phyloP scores from a whole-genome alignment of 1,284 basidiomycete genomes.

The Sanguinoderma infundibulare region DNA sequence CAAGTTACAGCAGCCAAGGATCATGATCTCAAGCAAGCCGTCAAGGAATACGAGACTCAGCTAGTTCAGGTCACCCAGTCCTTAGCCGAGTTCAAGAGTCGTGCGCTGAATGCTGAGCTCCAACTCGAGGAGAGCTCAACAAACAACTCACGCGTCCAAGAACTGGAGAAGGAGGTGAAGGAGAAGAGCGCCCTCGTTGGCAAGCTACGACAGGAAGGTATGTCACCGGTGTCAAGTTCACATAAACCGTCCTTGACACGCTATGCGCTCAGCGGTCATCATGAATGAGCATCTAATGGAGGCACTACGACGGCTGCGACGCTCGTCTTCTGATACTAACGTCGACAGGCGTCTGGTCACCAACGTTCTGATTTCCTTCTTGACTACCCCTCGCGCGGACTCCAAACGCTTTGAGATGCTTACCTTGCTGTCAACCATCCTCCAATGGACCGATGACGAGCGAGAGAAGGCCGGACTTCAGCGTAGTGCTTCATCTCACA shows the following conservation, averaged over 20 bases:
- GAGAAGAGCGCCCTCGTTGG: conserved; percentile 93
- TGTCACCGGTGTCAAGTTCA: conserved; percentile 17
- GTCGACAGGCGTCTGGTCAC: conserved; percentile 95
- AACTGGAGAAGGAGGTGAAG: conserved; percentile 89
- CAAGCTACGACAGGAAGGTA: conserved; percentile 94
- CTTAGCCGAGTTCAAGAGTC: conserved; percentile 84
- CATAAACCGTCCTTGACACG: neutral
- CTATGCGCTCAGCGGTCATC: conserved; percentile 74
- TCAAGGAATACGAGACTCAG: conserved; percentile 82
- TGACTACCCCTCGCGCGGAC: conserved; percentile 90
- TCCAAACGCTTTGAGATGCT: conserved; percentile 98
- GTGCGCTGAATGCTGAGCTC: conserved; percentile 86
- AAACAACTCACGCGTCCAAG: conserved; percentile 66
- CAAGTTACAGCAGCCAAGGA: conserved; percentile 60
- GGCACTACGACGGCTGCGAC: conserved; percentile 90
- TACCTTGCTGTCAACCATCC: conserved; percentile 83
- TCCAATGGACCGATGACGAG: conserved; percentile 91
- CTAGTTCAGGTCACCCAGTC: conserved; percentile 73
- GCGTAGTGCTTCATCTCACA: conserved; percentile 42
- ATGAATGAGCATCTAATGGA: conserved; percentile 98
- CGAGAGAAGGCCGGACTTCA: conserved; percentile 91
- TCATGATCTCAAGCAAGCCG: conserved; percentile 77
- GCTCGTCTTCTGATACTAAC: conserved; percentile 84
- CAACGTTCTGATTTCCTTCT: conserved; percentile 93
- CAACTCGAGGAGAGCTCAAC: conserved; percentile 76